Conservation (phyloP, 805 yeast genomes). For the Candida namnaoensis region DNA sequence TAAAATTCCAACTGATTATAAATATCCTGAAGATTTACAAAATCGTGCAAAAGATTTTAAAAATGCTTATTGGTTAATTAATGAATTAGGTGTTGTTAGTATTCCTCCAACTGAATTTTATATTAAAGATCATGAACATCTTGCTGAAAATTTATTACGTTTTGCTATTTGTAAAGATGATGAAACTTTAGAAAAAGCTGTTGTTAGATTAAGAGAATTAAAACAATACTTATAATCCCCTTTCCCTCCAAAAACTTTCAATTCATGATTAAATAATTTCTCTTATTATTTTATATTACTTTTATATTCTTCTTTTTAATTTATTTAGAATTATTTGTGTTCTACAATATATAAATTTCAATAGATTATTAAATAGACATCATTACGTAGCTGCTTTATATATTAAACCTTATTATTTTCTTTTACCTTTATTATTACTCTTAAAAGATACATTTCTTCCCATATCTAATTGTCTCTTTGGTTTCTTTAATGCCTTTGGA, state of each 20-base stretch:
- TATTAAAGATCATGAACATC: constrained; percentile 56
- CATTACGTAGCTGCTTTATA: no score
- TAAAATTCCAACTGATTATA: constrained; percentile 65
- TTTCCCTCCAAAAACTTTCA: no score
- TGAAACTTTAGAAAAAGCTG: constrained; percentile 71
- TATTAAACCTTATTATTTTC: neutral
- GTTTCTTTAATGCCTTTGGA: constrained; percentile 43
- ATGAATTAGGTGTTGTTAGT: constrained; percentile 88
- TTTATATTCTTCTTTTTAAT: no score
- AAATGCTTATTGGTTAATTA: constrained; percentile 87
- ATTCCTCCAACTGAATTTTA: constrained; percentile 98
- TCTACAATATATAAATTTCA: no score
- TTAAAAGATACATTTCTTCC: constrained; percentile 16
- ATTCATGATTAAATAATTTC: no score
- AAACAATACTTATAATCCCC: constrained; percentile 44
- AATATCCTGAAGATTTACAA: constrained; percentile 61
- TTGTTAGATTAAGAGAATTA: constrained; percentile 58
- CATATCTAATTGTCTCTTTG: constrained; percentile 1
- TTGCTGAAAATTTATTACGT: constrained; percentile 79
- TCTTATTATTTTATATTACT: no score
- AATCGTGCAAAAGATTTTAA: constrained; percentile 77
- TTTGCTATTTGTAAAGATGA: constrained; percentile 97
- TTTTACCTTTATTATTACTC: no score
- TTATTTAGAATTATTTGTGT: no score
- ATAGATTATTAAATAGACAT: no score